Conservation (phyloP, 768 basidiomycete species). For the Pilatotrama ljubarskyi region DNA sequence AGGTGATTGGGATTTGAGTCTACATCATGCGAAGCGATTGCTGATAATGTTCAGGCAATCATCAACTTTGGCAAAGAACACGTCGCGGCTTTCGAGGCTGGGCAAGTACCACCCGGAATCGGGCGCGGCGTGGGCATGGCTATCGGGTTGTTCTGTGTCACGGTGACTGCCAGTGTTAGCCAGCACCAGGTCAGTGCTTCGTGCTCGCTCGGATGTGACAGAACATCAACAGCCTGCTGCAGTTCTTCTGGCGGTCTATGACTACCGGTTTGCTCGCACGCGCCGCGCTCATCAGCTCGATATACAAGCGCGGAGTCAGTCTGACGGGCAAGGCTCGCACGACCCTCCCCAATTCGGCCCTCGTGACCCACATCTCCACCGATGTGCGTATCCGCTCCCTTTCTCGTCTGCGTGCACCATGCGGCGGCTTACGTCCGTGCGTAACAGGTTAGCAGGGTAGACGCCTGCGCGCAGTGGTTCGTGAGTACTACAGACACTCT, state of each 20-base stretch:
- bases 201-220: background rate
- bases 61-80: constrained; percentile 60
- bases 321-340: constrained; percentile 68
- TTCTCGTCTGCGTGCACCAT: background rate
- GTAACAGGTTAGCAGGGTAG: constrained; percentile 52
- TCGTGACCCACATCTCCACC: constrained; percentile 63
- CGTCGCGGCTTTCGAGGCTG: constrained; percentile 40
- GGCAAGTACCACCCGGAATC: constrained; percentile 37
- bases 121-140: constrained; percentile 63
- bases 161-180: constrained; percentile 52
- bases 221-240: background rate
- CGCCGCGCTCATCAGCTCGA: constrained; percentile 63
- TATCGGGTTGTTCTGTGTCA: constrained; percentile 51
- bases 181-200: constrained; percentile 59
- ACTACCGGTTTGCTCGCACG: constrained; percentile 63
- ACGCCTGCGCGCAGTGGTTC: constrained; percentile 72
- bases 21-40: background rate
- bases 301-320: constrained; percentile 68
- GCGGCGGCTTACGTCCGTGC: constrained; percentile 1
- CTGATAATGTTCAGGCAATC: constrained; percentile 43
- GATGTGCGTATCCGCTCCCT: constrained; percentile 47
- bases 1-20: constrained; percentile 34
- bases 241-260: constrained; percentile 77
- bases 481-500: too few species aligned
- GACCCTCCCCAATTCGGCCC: constrained; percentile 56